Conservation (phyloP, 2,329 filamentous ascomycete genomes). For the Fusarium illudens region DNA sequence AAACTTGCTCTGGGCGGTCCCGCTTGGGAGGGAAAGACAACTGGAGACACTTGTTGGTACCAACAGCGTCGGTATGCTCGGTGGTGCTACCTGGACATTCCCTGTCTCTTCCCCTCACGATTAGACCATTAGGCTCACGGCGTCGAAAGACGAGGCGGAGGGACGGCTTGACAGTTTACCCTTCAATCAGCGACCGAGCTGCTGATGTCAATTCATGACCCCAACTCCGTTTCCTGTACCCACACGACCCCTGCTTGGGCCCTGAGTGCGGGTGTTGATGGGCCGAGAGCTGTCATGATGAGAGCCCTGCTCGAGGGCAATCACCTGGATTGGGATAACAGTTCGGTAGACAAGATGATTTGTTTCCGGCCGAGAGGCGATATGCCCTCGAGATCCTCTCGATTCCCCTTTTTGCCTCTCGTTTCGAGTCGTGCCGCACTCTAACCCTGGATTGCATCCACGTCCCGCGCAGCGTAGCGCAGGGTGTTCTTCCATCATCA, state of each 20-base stretch:
- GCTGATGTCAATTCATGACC: background rate
- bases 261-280: conserved; percentile 16
- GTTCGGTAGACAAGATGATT: conserved; percentile 12
- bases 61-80: conserved; percentile 28
- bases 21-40: conserved; percentile 7
- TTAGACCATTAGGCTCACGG: conserved; percentile 15
- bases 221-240: background rate
- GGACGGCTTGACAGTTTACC: conserved; percentile 27
- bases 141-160: conserved; percentile 25
- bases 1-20: conserved; percentile 3
- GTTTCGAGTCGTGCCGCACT: background rate
- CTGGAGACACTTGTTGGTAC: conserved; percentile 1
- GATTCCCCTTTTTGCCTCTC: conserved; percentile 22
- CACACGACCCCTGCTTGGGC: conserved; percentile 15
- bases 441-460: background rate
- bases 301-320: conserved; percentile 4
- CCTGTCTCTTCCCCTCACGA: conserved; percentile 17
- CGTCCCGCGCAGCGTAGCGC: background rate
- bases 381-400: background rate
- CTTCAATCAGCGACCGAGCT: conserved; percentile 37
- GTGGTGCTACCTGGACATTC: conserved; percentile 19
- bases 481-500: background rate
- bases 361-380: background rate
- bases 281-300: conserved; percentile 17
- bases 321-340: conserved; percentile 24